These are phyloP conservation scores for Centrapalus pauciflorus DNA, from an alignment of 129 eudicot genomes.

Conservation along the genomic window DNA sequence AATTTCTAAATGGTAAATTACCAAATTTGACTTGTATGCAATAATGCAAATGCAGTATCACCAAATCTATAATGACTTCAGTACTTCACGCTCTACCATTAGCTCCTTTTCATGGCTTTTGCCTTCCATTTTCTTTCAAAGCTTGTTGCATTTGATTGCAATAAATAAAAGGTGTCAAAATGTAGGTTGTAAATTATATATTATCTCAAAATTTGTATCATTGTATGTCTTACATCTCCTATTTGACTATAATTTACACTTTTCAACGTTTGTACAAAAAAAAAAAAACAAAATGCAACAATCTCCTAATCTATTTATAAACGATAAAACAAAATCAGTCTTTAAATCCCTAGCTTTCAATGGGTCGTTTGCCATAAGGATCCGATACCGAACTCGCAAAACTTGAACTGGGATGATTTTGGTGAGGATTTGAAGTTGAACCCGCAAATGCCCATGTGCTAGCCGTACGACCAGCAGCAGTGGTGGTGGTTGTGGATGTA, in stretches of 20 bases:
- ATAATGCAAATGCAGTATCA: too few species aligned
- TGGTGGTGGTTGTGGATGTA: constrained; percentile 35
- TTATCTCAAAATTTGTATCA: constrained; percentile 16
- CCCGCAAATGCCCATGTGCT: constrained; percentile 31
- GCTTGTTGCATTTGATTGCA: too few species aligned
- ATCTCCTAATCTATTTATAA: constrained; percentile 18
- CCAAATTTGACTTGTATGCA: too few species aligned
- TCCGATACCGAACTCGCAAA: constrained; percentile 27
- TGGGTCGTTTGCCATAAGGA: constrained; percentile 59
- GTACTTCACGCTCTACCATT: too few species aligned
- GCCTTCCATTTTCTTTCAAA: too few species aligned
- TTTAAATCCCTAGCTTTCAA: constrained; percentile 24
- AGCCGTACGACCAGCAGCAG: constrained; percentile 25
- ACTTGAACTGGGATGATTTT: constrained; percentile 3
- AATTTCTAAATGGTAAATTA: too few species aligned
- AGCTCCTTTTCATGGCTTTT: too few species aligned
- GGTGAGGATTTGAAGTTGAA: constrained; percentile 12
- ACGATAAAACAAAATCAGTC: neutral
- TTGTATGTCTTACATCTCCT: neutral
- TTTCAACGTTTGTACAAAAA: constrained; percentile 17
- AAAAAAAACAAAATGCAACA: constrained; percentile 23
- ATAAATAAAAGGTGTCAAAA: too few species aligned
- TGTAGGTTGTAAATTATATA: too few species aligned
- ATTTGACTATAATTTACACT: constrained; percentile 10
- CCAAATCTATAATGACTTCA: too few species aligned